Evolutionary conservation across 345 rosid genomes (phyloP).

Genomic region (Raphanus raphanistrum): DNA sequence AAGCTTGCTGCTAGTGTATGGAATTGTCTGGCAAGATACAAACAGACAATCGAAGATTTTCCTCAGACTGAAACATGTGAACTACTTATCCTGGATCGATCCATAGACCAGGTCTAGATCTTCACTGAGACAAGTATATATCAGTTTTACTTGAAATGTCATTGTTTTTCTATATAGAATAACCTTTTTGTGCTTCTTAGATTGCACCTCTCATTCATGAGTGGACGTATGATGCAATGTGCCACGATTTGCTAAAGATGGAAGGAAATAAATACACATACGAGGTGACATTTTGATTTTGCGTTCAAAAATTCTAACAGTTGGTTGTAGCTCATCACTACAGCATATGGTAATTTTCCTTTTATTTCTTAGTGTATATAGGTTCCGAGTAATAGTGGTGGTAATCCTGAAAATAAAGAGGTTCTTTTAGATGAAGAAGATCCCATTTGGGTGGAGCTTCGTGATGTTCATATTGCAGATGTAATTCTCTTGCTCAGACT

Average conservation of each 20-base stretch:
- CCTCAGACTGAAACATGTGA: constrained; percentile 95
- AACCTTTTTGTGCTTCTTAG: constrained; percentile 45
- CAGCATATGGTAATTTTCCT: constrained; percentile 40
- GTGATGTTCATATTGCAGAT: constrained; percentile 90
- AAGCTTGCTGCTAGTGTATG: constrained; percentile 98
- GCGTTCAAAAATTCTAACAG: constrained; percentile 15
- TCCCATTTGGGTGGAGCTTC: constrained; percentile 96
- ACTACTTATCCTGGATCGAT: constrained; percentile 88
- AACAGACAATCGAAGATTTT: constrained; percentile 68
- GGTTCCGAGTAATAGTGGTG: constrained; percentile 77
- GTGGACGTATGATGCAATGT: constrained; percentile 99
- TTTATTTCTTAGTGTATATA: constrained; percentile 42
- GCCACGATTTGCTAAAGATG: constrained; percentile 87
- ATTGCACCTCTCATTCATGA: constrained; percentile 98
- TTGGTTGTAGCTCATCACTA: constrained; percentile 19
- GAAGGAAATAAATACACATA: constrained; percentile 92
- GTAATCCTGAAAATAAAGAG: constrained; percentile 78
- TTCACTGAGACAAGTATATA: neutral
- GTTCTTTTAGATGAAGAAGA: constrained; percentile 97
- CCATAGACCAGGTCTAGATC: constrained; percentile 78
- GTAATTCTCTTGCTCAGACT: constrained; percentile 43
- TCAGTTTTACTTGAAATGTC: constrained; percentile 6
- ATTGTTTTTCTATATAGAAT: neutral
- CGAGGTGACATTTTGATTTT: constrained; percentile 57
- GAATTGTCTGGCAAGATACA: constrained; percentile 72